Conservation (phyloP, 441 rosid species). For the Syzygium syzygioides region DNA sequence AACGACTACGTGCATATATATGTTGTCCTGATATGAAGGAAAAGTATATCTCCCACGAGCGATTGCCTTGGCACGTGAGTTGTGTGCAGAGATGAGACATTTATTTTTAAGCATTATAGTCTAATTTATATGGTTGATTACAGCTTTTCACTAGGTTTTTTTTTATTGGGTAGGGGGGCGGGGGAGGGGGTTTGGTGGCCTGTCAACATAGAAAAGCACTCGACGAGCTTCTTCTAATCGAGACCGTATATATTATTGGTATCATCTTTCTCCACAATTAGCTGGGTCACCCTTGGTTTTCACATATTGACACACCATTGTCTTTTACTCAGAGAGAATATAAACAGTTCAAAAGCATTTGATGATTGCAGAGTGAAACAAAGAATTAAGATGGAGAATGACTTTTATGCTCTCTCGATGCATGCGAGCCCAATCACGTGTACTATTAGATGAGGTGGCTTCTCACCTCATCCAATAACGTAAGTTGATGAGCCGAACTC, state of each 20-base stretch:
- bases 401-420: not conserved
- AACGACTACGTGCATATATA: no score
- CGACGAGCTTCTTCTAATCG: not conserved
- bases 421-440: not conserved
- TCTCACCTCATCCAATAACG: not conserved
- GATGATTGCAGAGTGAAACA: no score
- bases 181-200: not conserved
- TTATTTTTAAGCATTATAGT: not conserved
- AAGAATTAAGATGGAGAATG: no score
- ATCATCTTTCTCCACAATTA: not conserved
- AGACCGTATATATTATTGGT: not conserved
- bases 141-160: not conserved
- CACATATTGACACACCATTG: not conserved
- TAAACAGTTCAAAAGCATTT: no score
- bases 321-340: no score
- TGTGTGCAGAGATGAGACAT: not conserved
- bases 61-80: not conserved
- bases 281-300: not conserved
- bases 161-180: accelerated
- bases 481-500: not conserved
- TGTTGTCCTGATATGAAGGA: no score
- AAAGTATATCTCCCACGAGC: no score
- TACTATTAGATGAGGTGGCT: not conserved
- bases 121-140: not conserved
- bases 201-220: not conserved